These are phyloP conservation scores for Calonectria montana DNA, from an alignment of 2,329 filamentous ascomycete species.

Conservation along the genomic window DNA sequence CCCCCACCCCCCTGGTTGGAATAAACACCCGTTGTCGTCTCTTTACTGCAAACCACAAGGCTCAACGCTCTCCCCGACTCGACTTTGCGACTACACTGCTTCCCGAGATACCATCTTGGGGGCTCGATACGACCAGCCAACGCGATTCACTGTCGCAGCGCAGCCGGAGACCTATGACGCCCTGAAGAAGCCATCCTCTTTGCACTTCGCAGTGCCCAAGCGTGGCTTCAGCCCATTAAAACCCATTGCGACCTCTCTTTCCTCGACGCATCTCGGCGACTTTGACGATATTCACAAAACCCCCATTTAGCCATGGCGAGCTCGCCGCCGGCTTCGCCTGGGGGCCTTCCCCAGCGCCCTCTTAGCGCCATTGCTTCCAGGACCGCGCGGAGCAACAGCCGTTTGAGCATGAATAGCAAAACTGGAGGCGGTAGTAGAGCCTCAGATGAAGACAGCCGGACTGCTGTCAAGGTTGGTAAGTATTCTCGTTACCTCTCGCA, in stretches of 20 bases:
- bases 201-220: constrained; percentile 33
- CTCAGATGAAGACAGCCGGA: constrained; percentile 90
- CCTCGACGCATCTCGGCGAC: constrained; percentile 21
- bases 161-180: constrained; percentile 42
- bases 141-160: constrained; percentile 21
- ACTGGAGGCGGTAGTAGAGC: constrained; percentile 81
- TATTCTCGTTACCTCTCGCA: constrained; percentile 44
- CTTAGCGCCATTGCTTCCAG: constrained; percentile 81
- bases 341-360: constrained; percentile 71
- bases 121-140: constrained; percentile 27
- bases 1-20: constrained; percentile 41
- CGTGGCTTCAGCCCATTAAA: constrained; percentile 15
- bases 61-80: constrained; percentile 23
- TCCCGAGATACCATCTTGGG: constrained; percentile 33
- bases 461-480: constrained; percentile 96
- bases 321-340: constrained; percentile 77
- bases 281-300: constrained; percentile 20
- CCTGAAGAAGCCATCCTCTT: constrained; percentile 29
- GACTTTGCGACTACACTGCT: constrained; percentile 29
- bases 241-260: constrained; percentile 25
- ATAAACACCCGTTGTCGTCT: constrained; percentile 39
- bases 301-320: constrained; percentile 65
- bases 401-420: constrained; percentile 86
- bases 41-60: constrained; percentile 12
- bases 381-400: constrained; percentile 82